Percentiles rank a stretch among this genome's conserved stretches.
phyloP scores from a whole-genome alignment of 2,329 filamentous ascomycete species.

The Verticillium klebahnii region DNA sequence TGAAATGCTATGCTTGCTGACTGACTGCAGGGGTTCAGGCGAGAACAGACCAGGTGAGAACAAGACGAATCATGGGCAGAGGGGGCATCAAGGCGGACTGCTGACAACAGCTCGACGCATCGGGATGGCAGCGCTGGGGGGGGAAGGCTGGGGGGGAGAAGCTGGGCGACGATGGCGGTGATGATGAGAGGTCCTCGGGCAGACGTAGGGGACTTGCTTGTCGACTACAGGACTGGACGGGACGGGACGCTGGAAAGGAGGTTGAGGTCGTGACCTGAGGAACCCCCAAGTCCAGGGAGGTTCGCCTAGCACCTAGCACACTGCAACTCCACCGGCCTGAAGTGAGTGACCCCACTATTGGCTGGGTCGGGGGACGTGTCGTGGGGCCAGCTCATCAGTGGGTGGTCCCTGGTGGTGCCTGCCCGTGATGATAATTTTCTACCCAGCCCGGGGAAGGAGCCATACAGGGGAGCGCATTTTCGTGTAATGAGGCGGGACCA shows the following conservation, averaged over 20 bases:
- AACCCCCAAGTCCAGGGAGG: not conserved
- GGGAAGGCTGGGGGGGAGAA: not conserved
- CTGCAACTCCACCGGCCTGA: not conserved
- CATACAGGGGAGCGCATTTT: not conserved
- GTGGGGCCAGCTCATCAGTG: not conserved
- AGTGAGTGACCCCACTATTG: not conserved
- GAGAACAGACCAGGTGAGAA: not conserved
- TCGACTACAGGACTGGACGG: constrained; percentile 1
- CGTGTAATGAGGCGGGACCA: not conserved
- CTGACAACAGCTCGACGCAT: constrained; percentile 12
- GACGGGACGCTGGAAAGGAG: constrained; percentile 2
- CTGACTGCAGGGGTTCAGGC: not conserved
- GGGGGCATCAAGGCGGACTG: constrained; percentile 12
- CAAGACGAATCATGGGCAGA: constrained; percentile 12
- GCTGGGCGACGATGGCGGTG: not conserved
- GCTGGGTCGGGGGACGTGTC: not conserved
- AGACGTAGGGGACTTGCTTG: not conserved
- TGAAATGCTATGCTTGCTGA: not conserved
- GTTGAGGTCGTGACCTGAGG: not conserved
- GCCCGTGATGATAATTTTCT: not conserved
- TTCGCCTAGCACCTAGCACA: not conserved
- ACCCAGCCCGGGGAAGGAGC: not conserved
- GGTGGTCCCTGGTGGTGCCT: not conserved
- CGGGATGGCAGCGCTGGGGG: constrained; percentile 4
- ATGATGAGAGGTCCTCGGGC: not conserved